Base-by-base conservation (phyloP, 352 stramenopile species). In the Phytophthora pinifolia region DNA sequence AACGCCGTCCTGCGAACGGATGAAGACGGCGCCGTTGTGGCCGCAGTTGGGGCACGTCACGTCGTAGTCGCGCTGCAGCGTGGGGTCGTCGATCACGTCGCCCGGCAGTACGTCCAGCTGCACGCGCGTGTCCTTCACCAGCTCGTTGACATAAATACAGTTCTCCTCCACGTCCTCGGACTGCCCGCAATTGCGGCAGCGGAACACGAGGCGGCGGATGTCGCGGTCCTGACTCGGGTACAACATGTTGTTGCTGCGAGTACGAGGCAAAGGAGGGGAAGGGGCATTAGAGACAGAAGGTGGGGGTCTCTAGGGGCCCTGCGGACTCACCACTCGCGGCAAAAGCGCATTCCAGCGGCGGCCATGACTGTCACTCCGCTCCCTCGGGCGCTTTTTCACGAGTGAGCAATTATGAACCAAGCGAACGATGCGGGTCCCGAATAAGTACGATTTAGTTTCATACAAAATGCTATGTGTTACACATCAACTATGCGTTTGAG, bases 91-190 rank as follows among this genome's bases (percentile, higher is more conserved):
- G 61, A 94, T 94, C 43, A 94, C 74, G 62, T 94, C 85, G 15
- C 80, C 82, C 0, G 85, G 85, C 9, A 94, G 70, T 64, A 94
- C 83, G 53, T 94, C 85, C 47, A 94, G 60, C 59, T 94, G 85
- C 47, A 93, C 79, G 42, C 85, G 81, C 29, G 81, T 88, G 70
- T 95, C 85, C 69, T 91, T 93, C 43, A 95, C 85, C 55, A 95
- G 71, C 59, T 95, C 83, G 65, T 95, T 95, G 33, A 78, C 85
- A 87, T 95, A 95, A 88, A 95, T 95, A 89, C 85, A 95, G 71
- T 86, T 88, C 64, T 95, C 83, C 34, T 91, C 81, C 44, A 95
- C 81, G 46, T 93, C 81, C 54, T 95, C 85, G 25, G 81, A 74
- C 69, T 95, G 85, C 12, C 85, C 83, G 48, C 85, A 95, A 52